Conservation (phyloP, 192 early-diverging fungal genomes). For the Entomortierella chlamydospora region DNA sequence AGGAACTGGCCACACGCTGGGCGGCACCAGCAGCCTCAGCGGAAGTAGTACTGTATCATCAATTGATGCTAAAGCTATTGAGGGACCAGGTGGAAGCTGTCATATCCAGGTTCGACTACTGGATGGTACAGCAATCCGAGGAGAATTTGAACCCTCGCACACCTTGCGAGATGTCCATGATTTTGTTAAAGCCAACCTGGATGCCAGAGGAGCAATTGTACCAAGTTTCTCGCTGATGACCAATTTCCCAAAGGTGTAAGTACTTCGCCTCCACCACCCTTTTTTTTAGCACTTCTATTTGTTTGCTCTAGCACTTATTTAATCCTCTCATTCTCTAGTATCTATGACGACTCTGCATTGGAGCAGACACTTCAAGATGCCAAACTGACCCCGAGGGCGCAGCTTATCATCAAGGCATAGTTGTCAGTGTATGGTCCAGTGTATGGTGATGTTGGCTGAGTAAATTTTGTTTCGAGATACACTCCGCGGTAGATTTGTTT, state of each 20-base stretch:
- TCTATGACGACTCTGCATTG: constrained; percentile 20
- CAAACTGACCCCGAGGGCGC: constrained; percentile 45
- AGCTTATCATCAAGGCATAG: constrained; percentile 37
- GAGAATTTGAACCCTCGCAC: constrained; percentile 42
- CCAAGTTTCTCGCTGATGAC: constrained; percentile 42
- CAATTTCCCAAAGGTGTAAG: constrained; percentile 39
- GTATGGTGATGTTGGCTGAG: too few relatives aligned
- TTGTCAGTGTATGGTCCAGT: too few relatives aligned
- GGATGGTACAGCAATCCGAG: constrained; percentile 39
- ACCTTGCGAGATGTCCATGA: constrained; percentile 33
- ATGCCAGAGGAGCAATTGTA: constrained; percentile 13
- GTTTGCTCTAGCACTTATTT: neutral
- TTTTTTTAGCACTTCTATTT: neutral
- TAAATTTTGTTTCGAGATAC: too few relatives aligned
- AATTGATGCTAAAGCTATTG: constrained; percentile 3
- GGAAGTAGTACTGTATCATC: constrained; percentile 1
- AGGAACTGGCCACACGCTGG: constrained; percentile 42
- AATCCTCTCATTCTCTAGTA: constrained; percentile 7
- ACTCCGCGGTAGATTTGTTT: too few relatives aligned
- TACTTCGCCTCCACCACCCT: neutral
- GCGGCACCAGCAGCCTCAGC: constrained; percentile 1
- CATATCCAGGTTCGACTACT: constrained; percentile 44
- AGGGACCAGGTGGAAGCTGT: constrained; percentile 44
- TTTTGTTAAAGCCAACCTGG: constrained; percentile 42
- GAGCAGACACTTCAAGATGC: constrained; percentile 35